phyloP scores from a whole-genome alignment of 1,284 basidiomycete genomes.

The Entoloma clypeatum region DNA sequence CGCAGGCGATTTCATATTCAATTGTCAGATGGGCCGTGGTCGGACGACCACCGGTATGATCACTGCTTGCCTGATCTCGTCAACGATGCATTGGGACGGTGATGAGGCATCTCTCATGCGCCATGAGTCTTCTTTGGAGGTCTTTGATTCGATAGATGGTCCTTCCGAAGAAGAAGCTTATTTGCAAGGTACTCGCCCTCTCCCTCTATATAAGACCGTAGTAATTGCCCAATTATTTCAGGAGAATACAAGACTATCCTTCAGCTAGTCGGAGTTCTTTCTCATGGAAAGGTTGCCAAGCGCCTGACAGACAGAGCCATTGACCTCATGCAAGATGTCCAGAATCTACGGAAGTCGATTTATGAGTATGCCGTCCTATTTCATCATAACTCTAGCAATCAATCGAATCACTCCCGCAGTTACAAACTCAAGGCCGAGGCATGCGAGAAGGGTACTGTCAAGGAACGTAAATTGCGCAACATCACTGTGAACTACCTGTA shows the following conservation, averaged over 20 bases:
- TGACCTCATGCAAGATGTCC: conserved; percentile 91
- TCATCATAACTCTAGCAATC: conserved; percentile 5
- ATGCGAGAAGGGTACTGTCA: conserved; percentile 72
- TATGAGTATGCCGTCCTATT: conserved; percentile 64
- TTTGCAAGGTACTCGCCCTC: conserved; percentile 62
- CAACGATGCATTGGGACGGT: conserved; percentile 59
- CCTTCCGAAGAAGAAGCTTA: conserved; percentile 84
- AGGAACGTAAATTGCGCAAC: conserved; percentile 70
- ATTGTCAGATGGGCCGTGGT: conserved; percentile 85
- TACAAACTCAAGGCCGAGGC: conserved; percentile 91
- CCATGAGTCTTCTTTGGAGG: conserved; percentile 36
- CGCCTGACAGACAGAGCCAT: conserved; percentile 85
- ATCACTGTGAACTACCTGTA: conserved; percentile 85
- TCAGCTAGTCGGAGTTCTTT: conserved; percentile 88
- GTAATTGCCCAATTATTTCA: conserved; percentile 25
- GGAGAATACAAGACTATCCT: conserved; percentile 98
- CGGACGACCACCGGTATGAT: conserved; percentile 93
- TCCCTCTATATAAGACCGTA: conserved; percentile 3
- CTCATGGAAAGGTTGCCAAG: conserved; percentile 91
- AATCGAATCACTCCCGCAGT: conserved; percentile 36
- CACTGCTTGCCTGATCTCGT: conserved; percentile 83
- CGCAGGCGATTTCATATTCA: conserved; percentile 79
- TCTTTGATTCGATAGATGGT: conserved; percentile 70
- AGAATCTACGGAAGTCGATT: conserved; percentile 89
- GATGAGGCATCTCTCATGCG: conserved; percentile 34